These are phyloP conservation scores for Ascocoryne sarcoides DNA, from an alignment of 2,329 filamentous ascomycete genomes.

Conservation along the genomic window DNA sequence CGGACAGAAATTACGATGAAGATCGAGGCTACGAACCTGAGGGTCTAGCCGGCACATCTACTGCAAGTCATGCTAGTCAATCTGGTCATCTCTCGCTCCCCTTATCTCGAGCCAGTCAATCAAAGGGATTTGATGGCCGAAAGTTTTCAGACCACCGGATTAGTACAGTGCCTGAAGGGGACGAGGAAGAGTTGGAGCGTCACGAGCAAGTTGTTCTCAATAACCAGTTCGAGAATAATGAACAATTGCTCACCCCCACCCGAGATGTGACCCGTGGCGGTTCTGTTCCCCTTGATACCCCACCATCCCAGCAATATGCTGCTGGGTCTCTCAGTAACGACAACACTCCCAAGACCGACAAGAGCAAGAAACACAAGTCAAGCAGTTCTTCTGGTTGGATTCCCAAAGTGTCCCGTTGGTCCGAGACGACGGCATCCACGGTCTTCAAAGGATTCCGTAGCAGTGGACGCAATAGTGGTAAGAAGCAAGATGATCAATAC, in stretches of 20 bases:
- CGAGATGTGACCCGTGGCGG: constrained; percentile 43
- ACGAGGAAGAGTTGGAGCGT: constrained; percentile 48
- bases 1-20: constrained; percentile 55
- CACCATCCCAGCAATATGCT: constrained; percentile 41
- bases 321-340: constrained; percentile 56
- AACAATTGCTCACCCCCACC: constrained; percentile 52
- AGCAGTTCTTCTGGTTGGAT: constrained; percentile 70
- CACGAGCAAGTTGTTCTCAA: constrained; percentile 41
- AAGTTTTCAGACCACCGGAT: constrained; percentile 70
- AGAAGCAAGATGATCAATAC: constrained; percentile 50
- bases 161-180: constrained; percentile 78
- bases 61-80: constrained; percentile 61
- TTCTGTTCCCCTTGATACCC: constrained; percentile 47
- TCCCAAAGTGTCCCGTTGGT: constrained; percentile 95
- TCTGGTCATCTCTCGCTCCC: constrained; percentile 66
- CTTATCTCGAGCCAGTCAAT: constrained; percentile 32
- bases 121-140: constrained; percentile 30
- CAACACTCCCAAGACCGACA: constrained; percentile 63
- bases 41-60: constrained; percentile 67
- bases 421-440: constrained; percentile 87
- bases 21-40: constrained; percentile 76
- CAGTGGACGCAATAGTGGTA: constrained; percentile 49
- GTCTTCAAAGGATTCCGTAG: constrained; percentile 69
- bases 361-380: constrained; percentile 82
- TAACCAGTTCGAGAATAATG: constrained; percentile 49